Conservation (phyloP, 2,329 filamentous ascomycete species). For the Neoascochyta sp. region DNA sequence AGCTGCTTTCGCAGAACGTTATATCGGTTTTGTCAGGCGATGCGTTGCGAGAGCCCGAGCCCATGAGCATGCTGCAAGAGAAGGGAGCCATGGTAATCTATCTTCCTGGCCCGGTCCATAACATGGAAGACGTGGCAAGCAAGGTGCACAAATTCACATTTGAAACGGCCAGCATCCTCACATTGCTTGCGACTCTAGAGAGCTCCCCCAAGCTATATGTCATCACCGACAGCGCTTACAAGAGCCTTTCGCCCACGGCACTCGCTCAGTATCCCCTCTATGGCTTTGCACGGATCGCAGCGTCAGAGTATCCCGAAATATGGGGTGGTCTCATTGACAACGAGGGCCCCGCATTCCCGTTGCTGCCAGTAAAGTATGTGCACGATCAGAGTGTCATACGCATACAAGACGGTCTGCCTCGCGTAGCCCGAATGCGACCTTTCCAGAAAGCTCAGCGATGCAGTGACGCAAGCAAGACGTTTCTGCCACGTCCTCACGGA, state of each 20-base stretch:
- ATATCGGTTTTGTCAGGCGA: conserved; percentile 4
- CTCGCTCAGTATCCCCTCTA: conserved; percentile 38
- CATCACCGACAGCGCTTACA: conserved; percentile 24
- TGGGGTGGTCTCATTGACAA: conserved; percentile 43
- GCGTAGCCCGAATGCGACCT: conserved; percentile 31
- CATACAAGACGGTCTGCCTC: conserved; percentile 40
- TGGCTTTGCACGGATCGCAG: conserved; percentile 41
- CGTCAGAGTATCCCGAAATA: conserved; percentile 39
- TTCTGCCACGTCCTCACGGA: conserved; percentile 33
- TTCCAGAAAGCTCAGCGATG: conserved; percentile 14
- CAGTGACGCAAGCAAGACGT: conserved; percentile 4
- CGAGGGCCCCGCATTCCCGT: conserved; percentile 11
- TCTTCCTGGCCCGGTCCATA: conserved; percentile 9
- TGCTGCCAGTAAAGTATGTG: conserved; percentile 7
- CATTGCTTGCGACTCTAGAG: conserved; percentile 8
- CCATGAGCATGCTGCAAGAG: conserved; percentile 4
- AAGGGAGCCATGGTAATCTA: conserved; percentile 14
- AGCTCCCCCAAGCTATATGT: conserved; percentile 25
- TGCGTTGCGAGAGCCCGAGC: conserved; percentile 6
- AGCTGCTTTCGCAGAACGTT: conserved; percentile 2
- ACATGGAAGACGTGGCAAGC: conserved; percentile 6
- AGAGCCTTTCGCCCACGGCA: conserved; percentile 23
- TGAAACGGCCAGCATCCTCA: conserved; percentile 19
- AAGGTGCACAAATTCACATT: conserved; percentile 16
- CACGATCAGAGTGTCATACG: conserved; percentile 37